Evolutionary conservation across 805 yeast species (phyloP).

Genomic region (Pichia heedii): DNA sequence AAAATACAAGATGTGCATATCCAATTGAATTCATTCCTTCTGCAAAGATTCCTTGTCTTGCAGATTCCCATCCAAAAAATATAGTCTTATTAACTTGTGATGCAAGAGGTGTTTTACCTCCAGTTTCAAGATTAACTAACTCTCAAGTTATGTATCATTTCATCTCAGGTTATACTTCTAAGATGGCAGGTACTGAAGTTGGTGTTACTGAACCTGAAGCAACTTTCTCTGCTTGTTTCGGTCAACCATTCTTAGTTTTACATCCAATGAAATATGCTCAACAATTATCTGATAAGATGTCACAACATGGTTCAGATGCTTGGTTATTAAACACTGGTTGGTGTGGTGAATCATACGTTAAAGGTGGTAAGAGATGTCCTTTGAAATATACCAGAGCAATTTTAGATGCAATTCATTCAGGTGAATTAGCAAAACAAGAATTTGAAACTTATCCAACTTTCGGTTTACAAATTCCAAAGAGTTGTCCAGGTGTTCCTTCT

Average conservation of each 20-base stretch:
- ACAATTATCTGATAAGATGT: slow-evolving; percentile 89
- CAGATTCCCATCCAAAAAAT: slow-evolving; percentile 86
- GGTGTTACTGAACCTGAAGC: slow-evolving; percentile 98
- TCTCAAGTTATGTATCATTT: slow-evolving; percentile 99
- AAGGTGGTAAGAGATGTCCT: slow-evolving; percentile 97
- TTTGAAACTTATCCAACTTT: slow-evolving; percentile 81
- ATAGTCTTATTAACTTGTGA: slow-evolving; percentile 91
- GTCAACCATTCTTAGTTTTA: slow-evolving; percentile 96
- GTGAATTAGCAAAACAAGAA: slow-evolving; percentile 69
- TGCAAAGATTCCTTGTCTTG: slow-evolving; percentile 91
- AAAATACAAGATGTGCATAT: slow-evolving; percentile 97
- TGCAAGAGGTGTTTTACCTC: slow-evolving; percentile 96
- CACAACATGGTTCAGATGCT: slow-evolving; percentile 80
- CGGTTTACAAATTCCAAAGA: slow-evolving; percentile 78
- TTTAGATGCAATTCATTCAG: slow-evolving; percentile 88
- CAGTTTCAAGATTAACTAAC: slow-evolving; percentile 86
- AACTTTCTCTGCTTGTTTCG: slow-evolving; percentile 96
- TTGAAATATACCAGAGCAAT: slow-evolving; percentile 96
- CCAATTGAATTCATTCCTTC: slow-evolving; percentile 96
- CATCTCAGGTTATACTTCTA: slow-evolving; percentile 96
- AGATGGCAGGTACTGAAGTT: slow-evolving; percentile 99
- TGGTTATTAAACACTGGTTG: slow-evolving; percentile 98
- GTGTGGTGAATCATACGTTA: slow-evolving; percentile 88
- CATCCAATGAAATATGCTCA: slow-evolving; percentile 98
- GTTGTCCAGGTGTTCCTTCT: slow-evolving; percentile 72